Evolutionary conservation across 1,284 basidiomycete genomes (phyloP), one percentile per base, ranked within the genome.

Genomic region (Leccinum cinnamomeum): DNA sequence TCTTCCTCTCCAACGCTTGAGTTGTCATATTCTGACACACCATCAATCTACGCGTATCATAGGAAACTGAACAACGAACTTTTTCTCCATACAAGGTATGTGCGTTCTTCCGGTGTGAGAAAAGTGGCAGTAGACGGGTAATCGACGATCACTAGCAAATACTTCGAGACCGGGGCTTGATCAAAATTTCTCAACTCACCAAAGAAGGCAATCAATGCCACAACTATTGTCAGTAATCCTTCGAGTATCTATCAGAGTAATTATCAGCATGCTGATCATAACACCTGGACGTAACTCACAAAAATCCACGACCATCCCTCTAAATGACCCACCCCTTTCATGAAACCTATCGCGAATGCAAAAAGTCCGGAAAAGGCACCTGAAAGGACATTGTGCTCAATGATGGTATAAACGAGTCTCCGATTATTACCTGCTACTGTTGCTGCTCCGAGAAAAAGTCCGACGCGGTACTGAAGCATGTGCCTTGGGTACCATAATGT

Each of bases 1-100:
- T 54, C 53, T 54, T 86, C 87, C 68, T 90, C 88, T 1, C 85
- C 87, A 0, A 87, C 86, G 2, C 81, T 81, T 0, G 86, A 87
- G 64, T 84, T 85, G 68, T 88, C 86, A 61, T 84, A 86, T 69
- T 62, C 72, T 74, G 48, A n/a, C 1, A 57, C 3, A 12, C 25
- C 14, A 33, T 64, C 10, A 58, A 51, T 53, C 14, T 10, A 57
- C 25, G 4, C 5, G 5, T 12, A 2, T 30, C 11, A 20, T 3
- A 10, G 11, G 6, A 28, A 58, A 50, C 1, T 6, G 11, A 5
- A 48, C 6, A 3, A 70, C 79, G 55, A 62, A 84, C 87, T 87
- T 74, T 88, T 89, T 65, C 77, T 83, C 78, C 82, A 83, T 23
- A 65, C 64, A 20, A 84, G 67, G 67, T 77, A 84, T 3, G 78